Percentiles rank a stretch among this genome's conserved stretches.
phyloP scores from a whole-genome alignment of 352 stramenopile species.

The Thalassiosira delicatula region DNA sequence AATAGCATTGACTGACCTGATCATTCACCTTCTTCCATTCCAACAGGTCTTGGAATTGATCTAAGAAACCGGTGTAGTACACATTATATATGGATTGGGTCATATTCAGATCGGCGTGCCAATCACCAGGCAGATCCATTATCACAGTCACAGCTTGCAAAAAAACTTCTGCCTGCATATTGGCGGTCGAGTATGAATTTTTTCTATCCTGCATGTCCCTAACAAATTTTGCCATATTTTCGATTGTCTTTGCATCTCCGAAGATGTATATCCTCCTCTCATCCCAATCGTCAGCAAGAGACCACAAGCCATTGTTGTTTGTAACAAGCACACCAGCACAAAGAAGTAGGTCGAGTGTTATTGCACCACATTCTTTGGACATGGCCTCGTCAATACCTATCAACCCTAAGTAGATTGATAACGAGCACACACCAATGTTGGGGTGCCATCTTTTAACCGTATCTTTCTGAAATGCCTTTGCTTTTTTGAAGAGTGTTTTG shows the following conservation, averaged over 20 bases:
- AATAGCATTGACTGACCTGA: slow-evolving; percentile 4
- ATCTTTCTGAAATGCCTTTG: background rate
- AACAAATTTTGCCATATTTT: slow-evolving; percentile 13
- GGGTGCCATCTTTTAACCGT: slow-evolving; percentile 9
- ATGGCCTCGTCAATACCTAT: slow-evolving; percentile 6
- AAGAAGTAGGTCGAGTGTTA: slow-evolving; percentile 9
- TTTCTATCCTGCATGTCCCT: slow-evolving; percentile 3
- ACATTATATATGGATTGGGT: slow-evolving; percentile 18
- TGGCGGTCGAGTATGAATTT: background rate
- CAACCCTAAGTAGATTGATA: slow-evolving; percentile 4
- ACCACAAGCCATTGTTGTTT: background rate
- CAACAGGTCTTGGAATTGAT: slow-evolving; percentile 4
- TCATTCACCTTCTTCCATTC: background rate
- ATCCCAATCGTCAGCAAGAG: background rate
- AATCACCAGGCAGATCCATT: no score
- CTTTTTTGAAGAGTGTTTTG: slow-evolving; percentile 7
- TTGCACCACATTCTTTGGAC: no score
- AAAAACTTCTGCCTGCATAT: slow-evolving; percentile 21
- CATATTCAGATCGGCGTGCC: background rate
- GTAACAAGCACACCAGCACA: slow-evolving; percentile 2
- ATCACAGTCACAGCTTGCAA: background rate
- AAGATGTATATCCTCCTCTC: background rate
- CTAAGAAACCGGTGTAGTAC: slow-evolving; percentile 9
- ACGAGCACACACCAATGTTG: background rate
- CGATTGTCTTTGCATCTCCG: no score